These are phyloP conservation scores for Vigna radiata DNA, from an alignment of 306 rosid species.

Conservation along the genomic window DNA sequence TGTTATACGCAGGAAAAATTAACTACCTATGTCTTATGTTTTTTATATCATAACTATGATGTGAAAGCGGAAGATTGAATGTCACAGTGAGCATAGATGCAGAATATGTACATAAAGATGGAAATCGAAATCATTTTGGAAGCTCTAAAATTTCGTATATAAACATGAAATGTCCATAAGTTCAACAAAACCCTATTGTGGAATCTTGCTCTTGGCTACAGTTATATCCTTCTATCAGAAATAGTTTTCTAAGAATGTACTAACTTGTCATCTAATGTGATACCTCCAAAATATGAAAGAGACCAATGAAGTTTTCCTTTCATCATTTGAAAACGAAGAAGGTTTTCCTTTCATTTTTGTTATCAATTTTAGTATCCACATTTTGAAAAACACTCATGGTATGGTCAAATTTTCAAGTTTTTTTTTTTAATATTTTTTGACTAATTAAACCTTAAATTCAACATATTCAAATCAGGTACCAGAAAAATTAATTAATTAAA, in stretches of 20 bases:
- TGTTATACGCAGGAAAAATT: no score
- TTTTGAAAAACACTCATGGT: no score
- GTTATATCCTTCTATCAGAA: background rate
- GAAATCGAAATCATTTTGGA: constrained; percentile 38
- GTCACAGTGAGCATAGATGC: constrained; percentile 27
- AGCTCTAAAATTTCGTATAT: background rate
- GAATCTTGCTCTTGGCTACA: no score
- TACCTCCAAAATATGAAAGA: background rate
- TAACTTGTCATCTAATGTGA: background rate
- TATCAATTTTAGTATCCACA: no score
- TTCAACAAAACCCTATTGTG: no score
- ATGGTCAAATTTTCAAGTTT: no score
- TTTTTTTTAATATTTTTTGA: no score
- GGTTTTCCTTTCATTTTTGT: background rate
- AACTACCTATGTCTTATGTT: no score
- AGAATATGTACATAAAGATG: background rate
- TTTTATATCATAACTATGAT: background rate
- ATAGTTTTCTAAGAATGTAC: constrained; percentile 30
- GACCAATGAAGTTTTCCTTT: constrained; percentile 24
- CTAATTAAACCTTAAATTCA: no score
- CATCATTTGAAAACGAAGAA: constrained; percentile 30
- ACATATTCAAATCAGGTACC: no score
- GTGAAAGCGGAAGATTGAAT: background rate
- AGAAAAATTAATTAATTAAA: no score
- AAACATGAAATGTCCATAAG: no score